These are phyloP conservation scores for Begonia masoniana DNA, from an alignment of 306 rosid genomes.

Conservation along the genomic window DNA sequence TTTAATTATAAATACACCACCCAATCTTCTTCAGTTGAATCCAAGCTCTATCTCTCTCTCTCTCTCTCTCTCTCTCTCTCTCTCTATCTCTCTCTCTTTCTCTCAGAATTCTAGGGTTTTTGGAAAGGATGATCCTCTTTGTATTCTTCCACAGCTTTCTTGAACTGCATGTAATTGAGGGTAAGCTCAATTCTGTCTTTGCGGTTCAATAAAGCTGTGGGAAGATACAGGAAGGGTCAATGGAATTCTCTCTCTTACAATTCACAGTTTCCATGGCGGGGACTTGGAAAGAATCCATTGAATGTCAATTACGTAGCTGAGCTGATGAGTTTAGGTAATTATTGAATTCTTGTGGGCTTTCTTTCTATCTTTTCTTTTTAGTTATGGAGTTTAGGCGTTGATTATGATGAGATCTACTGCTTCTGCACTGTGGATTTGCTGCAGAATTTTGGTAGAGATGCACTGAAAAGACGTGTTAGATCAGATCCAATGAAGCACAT, in stretches of 20 bases:
- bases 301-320: too few relatives aligned
- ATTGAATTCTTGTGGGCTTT: too few relatives aligned
- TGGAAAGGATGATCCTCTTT: slow-evolving; percentile 53
- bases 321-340: too few relatives aligned
- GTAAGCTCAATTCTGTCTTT: slow-evolving; percentile 3
- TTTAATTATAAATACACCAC: slow-evolving; percentile 50
- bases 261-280: neutral
- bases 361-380: too few relatives aligned
- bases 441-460: too few relatives aligned
- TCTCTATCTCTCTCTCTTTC: slow-evolving; percentile 1
- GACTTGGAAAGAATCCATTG: too few relatives aligned
- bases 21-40: slow-evolving; percentile 26
- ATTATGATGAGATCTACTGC: too few relatives aligned
- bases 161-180: slow-evolving; percentile 80
- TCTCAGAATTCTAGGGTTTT: neutral
- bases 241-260: neutral
- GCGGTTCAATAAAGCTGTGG: slow-evolving; percentile 99
- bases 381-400: too few relatives aligned
- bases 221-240: slow-evolving; percentile 87
- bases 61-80: neutral
- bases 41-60: slow-evolving; percentile 9
- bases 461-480: too few relatives aligned
- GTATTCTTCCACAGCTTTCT: slow-evolving; percentile 99
- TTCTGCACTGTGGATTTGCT: too few relatives aligned
- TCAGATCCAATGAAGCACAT: too few relatives aligned